Base-by-base conservation (phyloP, 2,329 filamentous ascomycete species). In the Penicillium digitatum region DNA sequence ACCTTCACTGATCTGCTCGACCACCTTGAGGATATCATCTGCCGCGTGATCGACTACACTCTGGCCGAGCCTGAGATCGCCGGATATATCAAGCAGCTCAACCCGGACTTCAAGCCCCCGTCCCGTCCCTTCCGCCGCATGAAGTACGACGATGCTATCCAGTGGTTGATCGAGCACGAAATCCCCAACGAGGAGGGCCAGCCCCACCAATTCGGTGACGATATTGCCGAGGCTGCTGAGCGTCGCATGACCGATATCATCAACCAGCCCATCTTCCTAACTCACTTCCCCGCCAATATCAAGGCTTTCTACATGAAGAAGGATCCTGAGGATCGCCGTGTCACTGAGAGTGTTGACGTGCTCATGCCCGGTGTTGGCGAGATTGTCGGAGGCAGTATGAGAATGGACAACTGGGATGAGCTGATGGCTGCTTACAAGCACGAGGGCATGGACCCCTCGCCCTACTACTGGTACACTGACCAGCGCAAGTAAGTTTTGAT, bases 251-350 rank as follows among this genome's bases (percentile, higher is more conserved):
- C 93, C 1, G 94, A 99, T 73, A 88, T 87, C 65, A 95, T 99
- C 81, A 94, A 95, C 85, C 80, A 85, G 52, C 94, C 94, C 59
- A 96, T 99, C 74, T 90, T 97, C 80, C 82, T 97, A 39, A 97
- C 93, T 2, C 93, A 97, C 77, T 99, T 99, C 84, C 94, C 94
- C 20, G 87, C 87, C 56, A 90, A 93, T 78, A 96, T 99, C 82
- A 99, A 99, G 82, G 89, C 94, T 1, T 99, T 99, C 75, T 99
- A 99, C 82, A 99, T 99, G 94, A 87, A 92, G 77, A 92, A 88
- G 76, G 94, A 93, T 66, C 79, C 81, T 40, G 76, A 82, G 29
- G 94, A 99, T 70, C 78, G 76, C 29, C 84, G 92, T 26, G 90
- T 96, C 27, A 99, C 94, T 0, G 93, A 99, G 81, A 90, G 86